Conservation (phyloP, 140 eudicot species). For the Ambrosia hybrid region DNA sequence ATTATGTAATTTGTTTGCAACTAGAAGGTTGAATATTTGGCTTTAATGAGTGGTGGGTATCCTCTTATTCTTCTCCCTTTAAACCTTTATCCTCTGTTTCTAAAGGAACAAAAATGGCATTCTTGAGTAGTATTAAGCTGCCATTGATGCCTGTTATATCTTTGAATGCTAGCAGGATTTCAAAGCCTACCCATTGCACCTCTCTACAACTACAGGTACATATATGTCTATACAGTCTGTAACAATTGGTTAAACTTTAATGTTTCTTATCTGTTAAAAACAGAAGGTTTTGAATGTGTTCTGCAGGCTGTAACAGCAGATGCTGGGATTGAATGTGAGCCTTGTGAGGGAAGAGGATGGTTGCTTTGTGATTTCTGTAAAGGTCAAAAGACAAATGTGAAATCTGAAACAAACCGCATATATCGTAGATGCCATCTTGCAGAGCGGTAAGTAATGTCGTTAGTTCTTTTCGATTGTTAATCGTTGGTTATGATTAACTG, state of each 20-base stretch:
- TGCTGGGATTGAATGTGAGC: constrained; percentile 65
- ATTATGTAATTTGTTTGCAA: constrained; percentile 20
- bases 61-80: neutral
- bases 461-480: neutral
- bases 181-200: constrained; percentile 34
- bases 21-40: constrained; percentile 23
- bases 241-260: neutral
- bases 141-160: constrained; percentile 36
- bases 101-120: constrained; percentile 30
- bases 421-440: constrained; percentile 92
- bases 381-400: constrained; percentile 89
- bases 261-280: neutral
- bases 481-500: neutral
- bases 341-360: constrained; percentile 91
- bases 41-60: constrained; percentile 30
- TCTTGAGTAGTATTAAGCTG: constrained; percentile 25
- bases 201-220: constrained; percentile 40
- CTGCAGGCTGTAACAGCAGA: constrained; percentile 41
- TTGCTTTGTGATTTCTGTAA: constrained; percentile 76
- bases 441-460: constrained; percentile 61
- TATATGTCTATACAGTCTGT: neutral
- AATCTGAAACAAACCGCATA: constrained; percentile 61
- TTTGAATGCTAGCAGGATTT: constrained; percentile 20
- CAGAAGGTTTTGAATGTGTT: neutral
- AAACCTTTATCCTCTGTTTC: constrained; percentile 20